These are phyloP conservation scores for Hyphodiscus hymeniophilus DNA, from an alignment of 495 filamentous ascomycete species.

Conservation along the genomic window DNA sequence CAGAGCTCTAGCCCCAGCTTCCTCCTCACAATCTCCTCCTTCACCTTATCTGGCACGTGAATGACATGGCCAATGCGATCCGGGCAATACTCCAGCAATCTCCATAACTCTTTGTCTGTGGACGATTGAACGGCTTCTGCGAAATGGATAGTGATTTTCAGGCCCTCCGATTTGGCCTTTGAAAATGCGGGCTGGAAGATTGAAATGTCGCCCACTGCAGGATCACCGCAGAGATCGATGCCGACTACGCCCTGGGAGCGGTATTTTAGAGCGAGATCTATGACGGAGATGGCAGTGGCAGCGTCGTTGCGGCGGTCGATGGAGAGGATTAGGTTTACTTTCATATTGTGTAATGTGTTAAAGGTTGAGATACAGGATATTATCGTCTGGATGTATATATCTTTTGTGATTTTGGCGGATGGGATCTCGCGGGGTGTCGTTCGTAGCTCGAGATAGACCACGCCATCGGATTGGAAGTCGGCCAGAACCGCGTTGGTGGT, in stretches of 20 bases:
- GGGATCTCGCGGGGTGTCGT: constrained; percentile 65
- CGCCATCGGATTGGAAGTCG: constrained; percentile 63
- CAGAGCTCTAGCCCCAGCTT: constrained; percentile 66
- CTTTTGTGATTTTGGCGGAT: constrained; percentile 42
- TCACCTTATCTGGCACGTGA: constrained; percentile 52
- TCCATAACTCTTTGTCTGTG: constrained; percentile 47
- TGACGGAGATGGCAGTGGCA: constrained; percentile 47
- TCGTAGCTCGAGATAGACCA: constrained; percentile 73
- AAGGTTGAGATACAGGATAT: constrained; percentile 49
- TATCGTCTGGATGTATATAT: constrained; percentile 56
- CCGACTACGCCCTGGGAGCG: constrained; percentile 55
- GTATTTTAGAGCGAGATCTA: constrained; percentile 55
- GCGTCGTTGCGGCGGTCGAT: constrained; percentile 59
- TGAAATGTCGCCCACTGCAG: constrained; percentile 49
- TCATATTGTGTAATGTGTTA: constrained; percentile 31
- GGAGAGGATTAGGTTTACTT: constrained; percentile 62
- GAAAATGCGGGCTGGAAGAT: constrained; percentile 48
- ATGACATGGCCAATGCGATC: constrained; percentile 76
- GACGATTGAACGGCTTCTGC: constrained; percentile 53
- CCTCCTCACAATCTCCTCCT: constrained; percentile 42
- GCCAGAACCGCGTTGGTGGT: constrained; percentile 62
- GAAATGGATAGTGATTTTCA: constrained; percentile 71
- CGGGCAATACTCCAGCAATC: constrained; percentile 55
- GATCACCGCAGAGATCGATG: constrained; percentile 76
- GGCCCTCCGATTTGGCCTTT: constrained; percentile 38